Base-by-base conservation (phyloP, 208 protist genomes). In the Leishmania tarentolae region DNA sequence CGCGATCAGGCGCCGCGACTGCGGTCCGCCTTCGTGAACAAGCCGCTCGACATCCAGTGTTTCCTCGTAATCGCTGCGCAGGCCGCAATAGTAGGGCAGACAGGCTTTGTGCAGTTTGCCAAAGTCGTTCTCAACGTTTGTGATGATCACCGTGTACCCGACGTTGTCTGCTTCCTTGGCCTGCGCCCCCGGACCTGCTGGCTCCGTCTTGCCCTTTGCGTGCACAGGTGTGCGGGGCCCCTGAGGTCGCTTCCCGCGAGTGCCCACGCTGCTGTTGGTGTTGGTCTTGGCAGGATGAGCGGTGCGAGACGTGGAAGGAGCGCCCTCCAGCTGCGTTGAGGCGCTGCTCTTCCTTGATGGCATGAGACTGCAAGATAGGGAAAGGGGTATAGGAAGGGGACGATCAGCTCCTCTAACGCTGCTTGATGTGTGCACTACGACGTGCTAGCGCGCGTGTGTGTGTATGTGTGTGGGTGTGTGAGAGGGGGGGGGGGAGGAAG, bases 71-170 rank as follows among this genome's bases (percentile, higher is more conserved):
- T 82, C 78, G 3, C 42, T 61, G 52, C 78, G 92, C 44, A 96
- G 84, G 28, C 86, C 86, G 76, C 87, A 93, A 83, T 88, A 92
- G 19, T 76, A 80, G 21, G 85, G 88, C 42, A 97, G 66, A 7
- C 78, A 73, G 31, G 85, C 71, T 78, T 87, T 81, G 86, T 96
- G 94, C 35, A 97, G 76, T 83, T 88, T 90, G 72, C 88, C 87
- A 76, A 96, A 94, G 65, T 97, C 91, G 78, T 95, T 96, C 68
- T 97, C 92, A 2, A 96, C 94, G 83, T 97, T 97, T 56, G 84
- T 90, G 71, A 97, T 93, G 69, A 97, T 88, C 15, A 97, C 91
- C 57, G 92, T 83, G 81, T 94, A 96, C 72, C 85, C 82, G 40
- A 90, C 86, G 19, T 79, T 81, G 19, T 81, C 77, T 3, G 79